Percentiles rank a stretch among this genome's conserved stretches.
phyloP scores from a whole-genome alignment of 2,329 filamentous ascomycete genomes.

The Alternaria consortialis region DNA sequence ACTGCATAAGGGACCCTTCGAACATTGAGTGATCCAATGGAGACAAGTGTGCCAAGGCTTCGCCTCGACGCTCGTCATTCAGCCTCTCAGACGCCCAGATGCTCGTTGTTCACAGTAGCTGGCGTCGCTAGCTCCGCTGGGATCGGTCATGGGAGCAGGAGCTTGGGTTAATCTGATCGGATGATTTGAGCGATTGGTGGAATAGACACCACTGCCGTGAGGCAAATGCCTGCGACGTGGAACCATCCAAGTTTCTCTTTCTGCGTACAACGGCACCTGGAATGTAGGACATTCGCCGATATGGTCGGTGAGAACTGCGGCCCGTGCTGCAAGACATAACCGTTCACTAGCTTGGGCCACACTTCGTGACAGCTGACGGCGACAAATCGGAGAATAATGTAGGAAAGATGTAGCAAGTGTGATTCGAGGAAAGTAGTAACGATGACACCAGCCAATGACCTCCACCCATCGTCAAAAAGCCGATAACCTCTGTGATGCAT shows the following conservation, averaged over 20 bases:
- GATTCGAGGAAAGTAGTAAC: not conserved
- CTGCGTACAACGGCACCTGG: not conserved
- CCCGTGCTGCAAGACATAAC: not conserved
- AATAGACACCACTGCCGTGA: not conserved
- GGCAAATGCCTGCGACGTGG: not conserved
- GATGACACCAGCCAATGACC: not conserved
- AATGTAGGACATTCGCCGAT: not conserved
- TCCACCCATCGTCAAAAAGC: not conserved
- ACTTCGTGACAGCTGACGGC: not conserved
- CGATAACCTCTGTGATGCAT: not conserved
- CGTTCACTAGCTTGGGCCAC: not conserved
- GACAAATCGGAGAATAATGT: not conserved
- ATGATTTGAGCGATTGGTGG: not conserved
- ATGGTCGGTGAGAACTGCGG: not conserved
- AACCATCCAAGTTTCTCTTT: not conserved
- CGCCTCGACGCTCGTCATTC: not conserved
- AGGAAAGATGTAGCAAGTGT: not conserved
- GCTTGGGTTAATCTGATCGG: not conserved
- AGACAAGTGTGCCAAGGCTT: not conserved
- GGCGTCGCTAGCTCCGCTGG: not conserved
- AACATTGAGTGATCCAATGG: not conserved
- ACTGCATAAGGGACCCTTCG: conserved; percentile 1
- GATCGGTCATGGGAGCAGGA: not conserved
- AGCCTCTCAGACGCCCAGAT: not conserved
- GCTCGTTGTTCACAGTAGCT: not conserved